Evolutionary conservation across 805 yeast species (phyloP).

Genomic region (Komagataella pseudopastoris): DNA sequence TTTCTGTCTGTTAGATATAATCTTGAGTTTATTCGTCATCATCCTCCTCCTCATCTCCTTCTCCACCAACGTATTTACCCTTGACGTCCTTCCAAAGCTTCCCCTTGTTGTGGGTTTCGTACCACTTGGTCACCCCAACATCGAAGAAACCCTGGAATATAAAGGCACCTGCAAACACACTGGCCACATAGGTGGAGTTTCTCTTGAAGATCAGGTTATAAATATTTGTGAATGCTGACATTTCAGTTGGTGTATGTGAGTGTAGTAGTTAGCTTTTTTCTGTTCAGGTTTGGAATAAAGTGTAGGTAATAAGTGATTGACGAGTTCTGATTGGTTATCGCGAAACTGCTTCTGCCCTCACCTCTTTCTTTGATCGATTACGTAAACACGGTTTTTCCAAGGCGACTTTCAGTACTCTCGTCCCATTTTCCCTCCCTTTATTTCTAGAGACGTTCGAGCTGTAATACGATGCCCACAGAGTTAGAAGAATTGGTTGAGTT

Average conservation of each 20-base stretch:
- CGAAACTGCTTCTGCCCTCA: neutral
- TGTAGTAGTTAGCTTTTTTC: neutral
- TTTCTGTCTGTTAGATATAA: neutral
- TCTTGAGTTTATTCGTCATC: slow-evolving; percentile 22
- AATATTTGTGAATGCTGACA: slow-evolving; percentile 24
- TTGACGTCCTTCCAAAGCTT: slow-evolving; percentile 79
- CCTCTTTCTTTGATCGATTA: neutral
- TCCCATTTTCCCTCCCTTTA: neutral
- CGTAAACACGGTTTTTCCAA: neutral
- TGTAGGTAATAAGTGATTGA: neutral
- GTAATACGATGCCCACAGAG: slow-evolving; percentile 24
- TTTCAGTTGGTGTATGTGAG: neutral
- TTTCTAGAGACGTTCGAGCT: neutral
- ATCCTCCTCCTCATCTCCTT: slow-evolving; percentile 45
- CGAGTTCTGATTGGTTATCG: neutral
- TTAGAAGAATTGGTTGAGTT: slow-evolving; percentile 55
- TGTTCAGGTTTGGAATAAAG: neutral
- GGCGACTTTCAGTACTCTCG: neutral
- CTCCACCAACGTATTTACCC: slow-evolving; percentile 40
- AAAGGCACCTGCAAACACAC: slow-evolving; percentile 75
- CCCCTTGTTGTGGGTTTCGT: slow-evolving; percentile 69
- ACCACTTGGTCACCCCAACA: slow-evolving; percentile 51
- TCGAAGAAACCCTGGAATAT: slow-evolving; percentile 74
- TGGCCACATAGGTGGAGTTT: slow-evolving; percentile 78
- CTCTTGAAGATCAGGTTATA: slow-evolving; percentile 72